Evolutionary conservation across 2,329 filamentous ascomycete species (phyloP), one percentile per base, ranked within the genome.

Genomic region (Aspergillus phoenicis): DNA sequence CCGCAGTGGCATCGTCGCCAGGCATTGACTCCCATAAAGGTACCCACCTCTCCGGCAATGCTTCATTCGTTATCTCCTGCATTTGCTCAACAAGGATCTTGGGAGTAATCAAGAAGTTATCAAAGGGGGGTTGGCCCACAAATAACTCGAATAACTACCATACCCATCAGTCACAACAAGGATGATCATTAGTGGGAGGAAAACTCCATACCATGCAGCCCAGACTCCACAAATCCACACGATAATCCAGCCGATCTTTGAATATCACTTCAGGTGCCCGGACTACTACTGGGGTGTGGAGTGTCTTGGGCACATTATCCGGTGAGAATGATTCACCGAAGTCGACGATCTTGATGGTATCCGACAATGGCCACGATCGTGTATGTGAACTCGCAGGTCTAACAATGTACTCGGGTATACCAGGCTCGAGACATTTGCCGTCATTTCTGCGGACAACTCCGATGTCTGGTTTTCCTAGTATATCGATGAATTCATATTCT

Each of bases 191-290:
- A 15, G 22, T 24, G 49, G 36, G 17, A 36, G 4, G 33, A 0
- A 4, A 0, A 33, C 59, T 20, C 61, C 71, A 57, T 60, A 78
- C 75, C 61, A 75, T 68, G 48, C 72, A 78, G 2, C 71, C 76
- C 66, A 74, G 67, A 61, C 74, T 74, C 76, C 75, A 80, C 13
- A 78, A 59, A 53, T 79, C 75, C 5, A 79, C 70, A 52, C 67
- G 71, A 67, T 75, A 63, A 66, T 79, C 72, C 49, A 75, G 58
- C 10, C 52, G 57, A 26, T 79, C 75, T 49, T 66, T 45, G 57
- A 80, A 78, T 24, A 80, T 70, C 53, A 76, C 62, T 64, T 80
- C 77, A 0, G 77, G 77, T 47, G 77, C 71, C 10, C 73, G 71
- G 55, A 79, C 43, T 57, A 58, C 2, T 45, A 78, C 60, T 10